Conservation (phyloP, 1,139 yeast genomes). For the Taphrina communis region DNA sequence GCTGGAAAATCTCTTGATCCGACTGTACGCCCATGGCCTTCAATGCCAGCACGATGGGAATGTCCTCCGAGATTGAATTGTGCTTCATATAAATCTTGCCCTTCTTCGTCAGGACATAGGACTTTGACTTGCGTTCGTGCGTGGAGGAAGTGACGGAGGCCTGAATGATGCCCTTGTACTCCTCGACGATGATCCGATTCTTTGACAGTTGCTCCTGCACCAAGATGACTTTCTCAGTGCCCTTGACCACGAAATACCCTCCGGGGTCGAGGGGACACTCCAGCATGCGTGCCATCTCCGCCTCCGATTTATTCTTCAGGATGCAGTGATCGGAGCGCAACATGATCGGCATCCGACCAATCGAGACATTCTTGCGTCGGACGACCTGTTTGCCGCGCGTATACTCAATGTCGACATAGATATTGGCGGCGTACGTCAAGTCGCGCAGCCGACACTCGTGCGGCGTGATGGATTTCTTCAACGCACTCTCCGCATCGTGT, state of each 20-base stretch:
- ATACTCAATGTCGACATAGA: slow-evolving; percentile 94
- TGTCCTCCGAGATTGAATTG: slow-evolving; percentile 91
- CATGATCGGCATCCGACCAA: slow-evolving; percentile 99
- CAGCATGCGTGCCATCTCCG: slow-evolving; percentile 82
- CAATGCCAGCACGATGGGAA: slow-evolving; percentile 88
- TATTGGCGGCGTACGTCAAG: slow-evolving; percentile 93
- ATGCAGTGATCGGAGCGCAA: slow-evolving; percentile 89
- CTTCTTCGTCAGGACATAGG: slow-evolving; percentile 91
- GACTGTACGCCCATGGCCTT: slow-evolving; percentile 96
- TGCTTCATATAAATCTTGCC: slow-evolving; percentile 89
- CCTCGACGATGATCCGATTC: slow-evolving; percentile 96
- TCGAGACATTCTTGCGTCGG: slow-evolving; percentile 85
- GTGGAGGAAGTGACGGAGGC: slow-evolving; percentile 98
- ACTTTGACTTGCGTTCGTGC: slow-evolving; percentile 95
- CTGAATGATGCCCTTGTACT: slow-evolving; percentile 90
- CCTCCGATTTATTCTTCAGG: slow-evolving; percentile 74
- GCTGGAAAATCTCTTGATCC: slow-evolving; percentile 89
- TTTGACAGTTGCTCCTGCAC: slow-evolving; percentile 96
- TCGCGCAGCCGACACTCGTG: slow-evolving; percentile 97
- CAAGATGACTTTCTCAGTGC: slow-evolving; percentile 95
- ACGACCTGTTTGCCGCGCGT: slow-evolving; percentile 92
- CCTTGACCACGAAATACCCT: slow-evolving; percentile 96
- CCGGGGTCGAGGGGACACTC: slow-evolving; percentile 99
- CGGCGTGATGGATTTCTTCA: slow-evolving; percentile 65
- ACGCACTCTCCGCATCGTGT: slow-evolving; percentile 59